Evolutionary conservation across 2,329 filamentous ascomycete species (phyloP), one percentile per base, ranked within the genome.

Genomic region (Neofusicoccum sp.): DNA sequence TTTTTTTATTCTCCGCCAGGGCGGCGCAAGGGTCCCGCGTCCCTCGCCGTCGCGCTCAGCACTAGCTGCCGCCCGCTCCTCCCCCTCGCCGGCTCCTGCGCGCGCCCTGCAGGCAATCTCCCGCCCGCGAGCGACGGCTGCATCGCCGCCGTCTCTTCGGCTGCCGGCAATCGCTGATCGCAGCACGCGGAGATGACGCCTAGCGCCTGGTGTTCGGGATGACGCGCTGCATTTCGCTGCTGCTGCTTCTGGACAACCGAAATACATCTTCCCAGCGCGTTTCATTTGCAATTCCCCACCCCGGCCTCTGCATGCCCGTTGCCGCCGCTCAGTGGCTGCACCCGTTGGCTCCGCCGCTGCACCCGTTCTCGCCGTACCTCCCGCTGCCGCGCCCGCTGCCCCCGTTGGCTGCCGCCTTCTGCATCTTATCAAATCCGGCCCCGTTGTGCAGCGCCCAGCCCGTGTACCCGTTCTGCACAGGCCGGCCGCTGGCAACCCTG

Each of bases 391-490:
- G 41, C 11, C 49, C 56, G 16, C 39, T 59, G 11, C 11, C 50
- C 31, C 36, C 45, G 50, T 66, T 63, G 49, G 43, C 49, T 9
- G 28, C 52, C 6, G 28, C 29, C 22, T 59, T 66, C 39, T 33
- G 39, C 14, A 67, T 64, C 28, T 69, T 68, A 63, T 72, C 66
- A 31, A 71, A 67, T 29, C 71, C 71, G 62, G 73, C 72, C 11
- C 69, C 70, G 50, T 62, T 68, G 50, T 44, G 36, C 48, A 65
- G 67, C 43, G 52, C 52, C 28, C 33, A 45, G 41, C 54, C 45
- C 39, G 54, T 58, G 54, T 36, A 47, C 39, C 54, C 54, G 31
- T 58, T 47, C 43, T 65, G 52, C 50, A 61, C 47, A 37, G 63
- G 39, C 48, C 64, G 56, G 44, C 62, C 65, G 31, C 64, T 61